Percentiles rank a stretch among this genome's conserved stretches.
These are phyloP conservation scores for Schwanniomyces yamadae DNA, from an alignment of 805 yeast species.

Conservation along the genomic window DNA sequence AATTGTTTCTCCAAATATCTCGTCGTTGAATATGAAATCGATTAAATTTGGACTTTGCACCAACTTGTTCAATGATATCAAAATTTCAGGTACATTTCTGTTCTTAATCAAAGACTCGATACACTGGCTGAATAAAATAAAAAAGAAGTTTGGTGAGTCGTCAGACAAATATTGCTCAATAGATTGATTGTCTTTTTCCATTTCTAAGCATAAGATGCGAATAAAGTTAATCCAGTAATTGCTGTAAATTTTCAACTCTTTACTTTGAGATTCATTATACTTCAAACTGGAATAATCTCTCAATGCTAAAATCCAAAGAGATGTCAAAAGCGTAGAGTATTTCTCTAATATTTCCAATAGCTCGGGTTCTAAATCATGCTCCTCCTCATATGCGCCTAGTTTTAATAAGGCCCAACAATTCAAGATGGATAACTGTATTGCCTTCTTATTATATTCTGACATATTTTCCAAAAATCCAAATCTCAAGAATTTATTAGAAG, in stretches of 20 bases:
- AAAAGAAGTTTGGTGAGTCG: conserved; percentile 65
- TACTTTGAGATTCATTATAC: conserved; percentile 44
- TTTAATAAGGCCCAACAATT: conserved; percentile 74
- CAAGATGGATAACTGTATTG: conserved; percentile 58
- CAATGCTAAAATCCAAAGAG: conserved; percentile 77
- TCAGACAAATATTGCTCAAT: conserved; percentile 51
- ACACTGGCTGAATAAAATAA: conserved; percentile 81
- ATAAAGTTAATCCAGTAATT: conserved; percentile 75
- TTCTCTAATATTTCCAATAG: conserved; percentile 51
- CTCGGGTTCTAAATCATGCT: conserved; percentile 36
- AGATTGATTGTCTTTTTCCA: conserved; percentile 48
- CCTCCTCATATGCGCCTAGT: conserved; percentile 23
- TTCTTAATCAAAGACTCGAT: conserved; percentile 63
- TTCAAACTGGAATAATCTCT: conserved; percentile 71
- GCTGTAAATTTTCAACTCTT: conserved; percentile 50
- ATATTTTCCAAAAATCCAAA: conserved; percentile 56
- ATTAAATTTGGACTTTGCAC: conserved; percentile 58
- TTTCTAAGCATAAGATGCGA: conserved; percentile 67
- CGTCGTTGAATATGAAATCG: conserved; percentile 60
- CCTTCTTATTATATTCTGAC: conserved; percentile 46
- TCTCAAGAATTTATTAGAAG: conserved; percentile 40
- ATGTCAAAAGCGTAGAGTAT: conserved; percentile 59
- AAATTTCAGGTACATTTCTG: conserved; percentile 48
- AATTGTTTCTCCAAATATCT: conserved; percentile 69
- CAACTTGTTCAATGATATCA: conserved; percentile 48